These are phyloP conservation scores for Agarophyton chilense DNA, from an alignment of 23 red algal species.

Conservation along the genomic window DNA sequence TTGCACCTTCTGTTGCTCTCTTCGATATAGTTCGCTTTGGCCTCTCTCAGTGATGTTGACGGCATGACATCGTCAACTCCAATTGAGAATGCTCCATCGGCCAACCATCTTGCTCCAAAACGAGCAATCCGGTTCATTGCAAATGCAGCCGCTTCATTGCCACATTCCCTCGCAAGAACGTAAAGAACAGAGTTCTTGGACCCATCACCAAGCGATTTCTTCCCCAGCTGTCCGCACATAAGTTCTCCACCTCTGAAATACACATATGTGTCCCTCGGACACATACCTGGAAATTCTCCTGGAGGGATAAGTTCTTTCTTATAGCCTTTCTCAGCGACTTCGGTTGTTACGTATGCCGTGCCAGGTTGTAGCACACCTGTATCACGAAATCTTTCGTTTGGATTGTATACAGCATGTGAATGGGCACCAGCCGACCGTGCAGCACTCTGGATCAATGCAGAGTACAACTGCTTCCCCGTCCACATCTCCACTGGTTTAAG, in stretches of 20 bases:
- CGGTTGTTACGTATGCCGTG: constrained; percentile 52
- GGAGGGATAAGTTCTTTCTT: constrained; percentile 44
- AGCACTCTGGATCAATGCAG: constrained; percentile 70
- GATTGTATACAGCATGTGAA: constrained; percentile 8
- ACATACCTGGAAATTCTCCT: constrained; percentile 58
- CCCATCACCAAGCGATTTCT: constrained; percentile 81
- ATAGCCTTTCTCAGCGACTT: constrained; percentile 68
- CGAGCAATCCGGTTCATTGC: constrained; percentile 90
- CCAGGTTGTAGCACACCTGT: constrained; percentile 7
- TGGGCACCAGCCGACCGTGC: constrained; percentile 31
- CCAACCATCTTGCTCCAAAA: constrained; percentile 84
- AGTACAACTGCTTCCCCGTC: constrained; percentile 96
- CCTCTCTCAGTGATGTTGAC: constrained; percentile 29
- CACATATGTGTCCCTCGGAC: constrained; percentile 81
- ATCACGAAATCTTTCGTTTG: constrained; percentile 16
- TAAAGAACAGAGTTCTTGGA: constrained; percentile 93
- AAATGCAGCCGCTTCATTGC: constrained; percentile 70
- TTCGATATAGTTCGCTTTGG: constrained; percentile 61
- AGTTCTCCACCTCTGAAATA: constrained; percentile 88
- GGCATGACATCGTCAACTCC: constrained; percentile 96
- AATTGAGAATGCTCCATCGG: constrained; percentile 89
- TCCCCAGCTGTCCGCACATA: constrained; percentile 91
- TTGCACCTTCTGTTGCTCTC: constrained; percentile 67
- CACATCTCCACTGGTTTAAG: constrained; percentile 89
- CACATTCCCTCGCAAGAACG: constrained; percentile 76